Evolutionary conservation across 768 basidiomycete genomes (phyloP).

Genomic region (Mycena rosella): DNA sequence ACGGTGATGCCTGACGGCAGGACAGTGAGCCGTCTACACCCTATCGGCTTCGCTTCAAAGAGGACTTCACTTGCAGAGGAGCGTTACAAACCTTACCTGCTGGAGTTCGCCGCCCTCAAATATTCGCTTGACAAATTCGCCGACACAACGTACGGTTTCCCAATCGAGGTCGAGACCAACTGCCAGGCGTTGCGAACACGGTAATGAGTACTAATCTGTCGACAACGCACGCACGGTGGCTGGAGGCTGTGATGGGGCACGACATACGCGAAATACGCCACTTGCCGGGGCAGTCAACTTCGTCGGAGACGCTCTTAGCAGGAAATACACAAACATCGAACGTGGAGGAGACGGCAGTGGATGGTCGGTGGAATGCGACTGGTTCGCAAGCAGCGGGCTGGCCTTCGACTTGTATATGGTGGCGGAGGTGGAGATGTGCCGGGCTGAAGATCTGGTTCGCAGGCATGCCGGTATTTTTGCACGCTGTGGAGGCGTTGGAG

Average conservation of each 20-base stretch:
- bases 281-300: neutral
- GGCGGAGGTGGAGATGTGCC: neutral
- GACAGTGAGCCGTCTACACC: slow-evolving; percentile 36
- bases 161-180: neutral
- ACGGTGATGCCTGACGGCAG: too few relatives aligned
- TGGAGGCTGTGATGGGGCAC: neutral
- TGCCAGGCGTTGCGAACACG: neutral
- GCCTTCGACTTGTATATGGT: slow-evolving; percentile 22
- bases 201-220: neutral
- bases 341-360: neutral
- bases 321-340: neutral
- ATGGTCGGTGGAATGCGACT: neutral
- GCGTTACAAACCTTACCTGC: too few relatives aligned
- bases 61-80: too few relatives aligned
- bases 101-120: too few relatives aligned
- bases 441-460: slow-evolving; percentile 13
- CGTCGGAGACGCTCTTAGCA: neutral
- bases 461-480: slow-evolving; percentile 13
- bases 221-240: neutral
- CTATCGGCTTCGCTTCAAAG: slow-evolving; percentile 25
- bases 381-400: slow-evolving; percentile 30
- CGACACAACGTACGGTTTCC: slow-evolving; percentile 39
- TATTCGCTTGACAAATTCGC: slow-evolving; percentile 37
- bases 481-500: neutral
- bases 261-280: neutral